Evolutionary conservation across 176 grass and related monocot genomes (phyloP).

Genomic region (Ensete ventricosum): DNA sequence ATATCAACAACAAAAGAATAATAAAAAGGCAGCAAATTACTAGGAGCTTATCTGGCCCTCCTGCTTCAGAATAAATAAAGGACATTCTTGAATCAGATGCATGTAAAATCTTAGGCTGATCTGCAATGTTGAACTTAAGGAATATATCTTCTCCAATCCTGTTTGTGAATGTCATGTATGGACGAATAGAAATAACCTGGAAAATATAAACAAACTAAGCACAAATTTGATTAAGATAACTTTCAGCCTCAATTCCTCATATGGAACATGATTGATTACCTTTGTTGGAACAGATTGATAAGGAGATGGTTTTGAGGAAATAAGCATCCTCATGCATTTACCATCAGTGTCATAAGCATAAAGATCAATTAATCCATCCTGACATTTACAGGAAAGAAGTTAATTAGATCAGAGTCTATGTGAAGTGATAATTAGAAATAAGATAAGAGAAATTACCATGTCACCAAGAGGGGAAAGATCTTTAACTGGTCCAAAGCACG

Average conservation of each 20-base stretch:
- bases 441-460: slow-evolving; percentile 47
- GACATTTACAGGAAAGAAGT: slow-evolving; percentile 15
- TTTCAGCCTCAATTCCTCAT: slow-evolving; percentile 10
- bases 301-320: slow-evolving; percentile 80
- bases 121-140: slow-evolving; percentile 57
- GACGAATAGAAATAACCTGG: slow-evolving; percentile 83
- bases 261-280: slow-evolving; percentile 32
- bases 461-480: slow-evolving; percentile 80
- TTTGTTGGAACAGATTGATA: slow-evolving; percentile 97
- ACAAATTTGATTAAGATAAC: slow-evolving; percentile 2
- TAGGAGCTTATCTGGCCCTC: slow-evolving; percentile 56
- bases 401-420: slow-evolving; percentile 11
- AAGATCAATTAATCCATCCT: slow-evolving; percentile 88
- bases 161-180: slow-evolving; percentile 94
- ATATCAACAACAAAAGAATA: not conserved
- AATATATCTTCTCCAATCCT: slow-evolving; percentile 72
- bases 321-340: slow-evolving; percentile 60
- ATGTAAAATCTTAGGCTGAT: slow-evolving; percentile 56
- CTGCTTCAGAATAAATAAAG: slow-evolving; percentile 58
- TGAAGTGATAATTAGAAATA: not conserved
- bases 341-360: slow-evolving; percentile 62
- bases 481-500: slow-evolving; percentile 58
- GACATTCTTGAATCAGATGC: slow-evolving; percentile 66
- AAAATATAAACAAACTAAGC: slow-evolving; percentile 13
- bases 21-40: slow-evolving; percentile 35